Conservation (phyloP, 176 grass and related monocot genomes). For the Oryza glumipatula region DNA sequence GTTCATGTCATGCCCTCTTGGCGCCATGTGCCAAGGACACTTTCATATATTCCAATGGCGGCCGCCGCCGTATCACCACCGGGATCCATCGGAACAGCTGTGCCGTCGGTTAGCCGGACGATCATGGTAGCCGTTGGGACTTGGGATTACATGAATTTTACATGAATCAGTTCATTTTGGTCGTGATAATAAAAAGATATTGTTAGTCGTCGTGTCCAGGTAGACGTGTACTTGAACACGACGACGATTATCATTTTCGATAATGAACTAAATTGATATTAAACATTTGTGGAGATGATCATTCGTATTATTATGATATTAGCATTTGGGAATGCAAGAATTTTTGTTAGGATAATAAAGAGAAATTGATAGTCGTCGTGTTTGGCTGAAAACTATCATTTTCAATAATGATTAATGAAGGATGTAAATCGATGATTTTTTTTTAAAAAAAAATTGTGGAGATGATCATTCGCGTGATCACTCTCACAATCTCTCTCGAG, state of each 20-base stretch:
- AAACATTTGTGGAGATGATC: too few species aligned
- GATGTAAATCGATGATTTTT: background rate
- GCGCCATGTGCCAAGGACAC: constrained; percentile 57
- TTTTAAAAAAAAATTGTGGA: background rate
- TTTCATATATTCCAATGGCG: constrained; percentile 55
- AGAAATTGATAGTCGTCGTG: too few species aligned
- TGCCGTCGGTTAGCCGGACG: constrained; percentile 11
- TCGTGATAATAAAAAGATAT: too few species aligned
- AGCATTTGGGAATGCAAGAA: too few species aligned
- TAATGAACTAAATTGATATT: background rate
- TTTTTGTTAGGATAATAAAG: too few species aligned
- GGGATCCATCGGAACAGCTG: constrained; percentile 20
- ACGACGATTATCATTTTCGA: background rate
- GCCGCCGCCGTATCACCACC: background rate
- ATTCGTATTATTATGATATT: too few species aligned
- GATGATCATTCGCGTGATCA: background rate
- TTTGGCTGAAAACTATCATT: too few species aligned
- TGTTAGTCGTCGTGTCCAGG: too few species aligned
- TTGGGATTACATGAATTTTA: too few species aligned
- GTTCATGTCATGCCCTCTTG: constrained; percentile 51
- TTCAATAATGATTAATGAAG: background rate
- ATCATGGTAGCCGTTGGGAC: too few species aligned
- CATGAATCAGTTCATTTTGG: too few species aligned
- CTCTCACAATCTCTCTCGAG: background rate
- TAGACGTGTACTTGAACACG: too few species aligned